Evolutionary conservation across 83 land plant genomes (phyloP).

Genomic region (Thuja plicata): DNA sequence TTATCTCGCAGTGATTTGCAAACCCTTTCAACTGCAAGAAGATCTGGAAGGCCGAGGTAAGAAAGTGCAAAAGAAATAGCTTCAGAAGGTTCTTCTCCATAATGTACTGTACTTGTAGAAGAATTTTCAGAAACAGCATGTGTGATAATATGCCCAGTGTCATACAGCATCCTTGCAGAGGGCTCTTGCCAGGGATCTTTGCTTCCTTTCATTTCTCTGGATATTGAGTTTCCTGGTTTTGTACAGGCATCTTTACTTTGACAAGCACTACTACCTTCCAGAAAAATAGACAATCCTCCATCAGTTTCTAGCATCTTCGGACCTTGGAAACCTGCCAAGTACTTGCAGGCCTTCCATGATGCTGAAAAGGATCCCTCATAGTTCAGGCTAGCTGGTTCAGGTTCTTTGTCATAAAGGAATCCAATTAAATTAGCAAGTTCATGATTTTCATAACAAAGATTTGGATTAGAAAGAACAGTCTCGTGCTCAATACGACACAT

Average conservation of each 20-base stretch:
- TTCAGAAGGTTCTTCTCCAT: conserved; percentile 34
- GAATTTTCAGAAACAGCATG: background rate
- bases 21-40: conserved; percentile 45
- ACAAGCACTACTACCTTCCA: background rate
- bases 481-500: background rate
- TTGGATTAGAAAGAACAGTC: background rate
- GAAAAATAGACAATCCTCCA: background rate
- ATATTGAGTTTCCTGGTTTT: background rate
- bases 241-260: background rate
- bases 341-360: background rate
- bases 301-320: background rate
- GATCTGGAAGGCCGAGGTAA: conserved; percentile 50
- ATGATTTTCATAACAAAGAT: background rate
- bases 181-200: background rate
- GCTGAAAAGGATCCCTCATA: background rate
- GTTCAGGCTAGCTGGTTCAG: background rate
- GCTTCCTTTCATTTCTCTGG: background rate
- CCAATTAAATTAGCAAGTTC: background rate
- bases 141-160: background rate
- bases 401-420: background rate
- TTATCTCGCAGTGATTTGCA: conserved; percentile 36
- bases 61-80: conserved; percentile 41
- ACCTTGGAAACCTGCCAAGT: background rate
- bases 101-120: background rate
- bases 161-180: background rate